Evolutionary conservation across 371 early-diverging fungal species (phyloP), one percentile per base, ranked within the genome.

Genomic region (Rhizopus arrhizus): DNA sequence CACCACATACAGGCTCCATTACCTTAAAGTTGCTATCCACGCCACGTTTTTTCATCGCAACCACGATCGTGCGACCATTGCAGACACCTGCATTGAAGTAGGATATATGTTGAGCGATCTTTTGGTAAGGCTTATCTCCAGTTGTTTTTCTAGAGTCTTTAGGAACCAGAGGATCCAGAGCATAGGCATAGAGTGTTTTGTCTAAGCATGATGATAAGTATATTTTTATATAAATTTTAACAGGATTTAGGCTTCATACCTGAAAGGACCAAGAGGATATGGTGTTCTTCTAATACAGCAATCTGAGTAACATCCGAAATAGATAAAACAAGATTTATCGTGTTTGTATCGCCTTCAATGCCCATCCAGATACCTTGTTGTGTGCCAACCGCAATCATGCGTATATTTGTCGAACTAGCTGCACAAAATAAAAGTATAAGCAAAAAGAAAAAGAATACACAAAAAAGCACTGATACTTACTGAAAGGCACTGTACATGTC

Each of bases 321-420:
- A 22, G 65, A 16, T 16, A 80, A 28, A 0, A 72, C 78, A 31
- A 64, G 66, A 1, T 58, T 60, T 31, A 75, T 62, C 12, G 66
- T 72, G 49, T 68, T 65, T 10, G 75, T 70, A 31, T 76, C 73
- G 5, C 76, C 78, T 60, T 80, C 80, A 43, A 73, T 70, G 13
- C 80, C 80, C 62, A 77, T 75, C 77, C 77, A 81, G 10, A 96
- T 75, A 6, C 96, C 95, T 13, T 77, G 68, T 52, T 92, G 91
- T 1, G 95, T 92, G 32, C 93, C 96, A 28, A 95, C 75, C 8
- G 87, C 88, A 43, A 92, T 77, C 66, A 86, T 80, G 3, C 84
- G 83, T 60, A 87, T 82, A 51, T 71, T 73, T n/a, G 62, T 70
- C 15, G 80, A 57, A 11, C 77, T 75, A 38, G 60, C 78, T 78